Percentiles rank a stretch among this genome's conserved stretches.
These are phyloP conservation scores for Arbutus unedo DNA, from an alignment of 148 eudicot genomes.

Conservation along the genomic window DNA sequence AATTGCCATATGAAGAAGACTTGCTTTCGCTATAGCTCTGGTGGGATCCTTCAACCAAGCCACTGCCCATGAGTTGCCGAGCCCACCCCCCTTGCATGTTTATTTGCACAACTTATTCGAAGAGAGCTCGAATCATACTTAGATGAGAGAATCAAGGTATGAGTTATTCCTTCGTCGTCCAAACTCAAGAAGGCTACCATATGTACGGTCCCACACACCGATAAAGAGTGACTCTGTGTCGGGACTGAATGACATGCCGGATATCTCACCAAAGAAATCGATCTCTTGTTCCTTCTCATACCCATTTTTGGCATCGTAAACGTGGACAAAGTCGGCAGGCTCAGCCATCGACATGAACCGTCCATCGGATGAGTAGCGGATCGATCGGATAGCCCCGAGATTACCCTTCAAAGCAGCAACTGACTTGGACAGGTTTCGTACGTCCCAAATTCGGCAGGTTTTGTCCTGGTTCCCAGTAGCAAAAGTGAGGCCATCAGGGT, in stretches of 20 bases:
- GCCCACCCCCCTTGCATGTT: background rate
- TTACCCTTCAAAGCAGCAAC: conserved; percentile 58
- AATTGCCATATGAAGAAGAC: too few species aligned
- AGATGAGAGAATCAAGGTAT: conserved; percentile 58
- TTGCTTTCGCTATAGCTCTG: too few species aligned
- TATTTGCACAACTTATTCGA: background rate
- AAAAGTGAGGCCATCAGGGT: conserved; percentile 65
- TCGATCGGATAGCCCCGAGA: conserved; percentile 76
- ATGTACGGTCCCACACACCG: conserved; percentile 87
- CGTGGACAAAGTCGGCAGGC: conserved; percentile 85
- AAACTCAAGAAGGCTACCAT: conserved; percentile 83
- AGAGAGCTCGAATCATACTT: conserved; percentile 11
- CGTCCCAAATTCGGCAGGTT: conserved; percentile 83
- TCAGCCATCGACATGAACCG: conserved; percentile 89
- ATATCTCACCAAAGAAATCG: conserved; percentile 85
- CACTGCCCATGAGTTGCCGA: too few species aligned
- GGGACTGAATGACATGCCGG: conserved; percentile 85
- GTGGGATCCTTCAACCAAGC: too few species aligned
- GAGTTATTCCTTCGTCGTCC: conserved; percentile 56
- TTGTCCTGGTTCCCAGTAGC: conserved; percentile 92
- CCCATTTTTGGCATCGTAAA: conserved; percentile 55
- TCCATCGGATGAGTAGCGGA: conserved; percentile 80
- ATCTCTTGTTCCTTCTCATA: conserved; percentile 75
- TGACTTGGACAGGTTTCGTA: conserved; percentile 57
- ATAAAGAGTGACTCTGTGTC: conserved; percentile 73